These are phyloP conservation scores for Cladophialophora yegresii DNA, from an alignment of 2,329 filamentous ascomycete genomes.

Conservation along the genomic window DNA sequence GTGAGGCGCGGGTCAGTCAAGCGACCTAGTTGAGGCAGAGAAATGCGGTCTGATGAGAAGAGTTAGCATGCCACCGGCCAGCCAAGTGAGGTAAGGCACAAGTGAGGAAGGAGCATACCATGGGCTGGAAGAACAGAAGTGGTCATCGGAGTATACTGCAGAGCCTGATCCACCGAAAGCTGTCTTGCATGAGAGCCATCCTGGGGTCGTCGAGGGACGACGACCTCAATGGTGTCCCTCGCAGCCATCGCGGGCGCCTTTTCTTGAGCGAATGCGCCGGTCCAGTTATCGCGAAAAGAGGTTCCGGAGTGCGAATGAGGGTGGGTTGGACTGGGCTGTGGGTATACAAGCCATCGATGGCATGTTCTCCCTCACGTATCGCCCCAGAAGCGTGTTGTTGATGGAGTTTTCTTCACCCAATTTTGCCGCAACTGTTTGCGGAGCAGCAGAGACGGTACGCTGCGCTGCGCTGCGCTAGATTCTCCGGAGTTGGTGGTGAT, in stretches of 20 bases:
- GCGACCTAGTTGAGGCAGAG: slow-evolving; percentile 29
- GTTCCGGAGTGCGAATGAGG: neutral
- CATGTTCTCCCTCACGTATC: neutral
- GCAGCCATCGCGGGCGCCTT: slow-evolving; percentile 13
- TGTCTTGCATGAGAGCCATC: slow-evolving; percentile 36
- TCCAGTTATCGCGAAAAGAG: neutral
- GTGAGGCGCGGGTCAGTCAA: slow-evolving; percentile 24
- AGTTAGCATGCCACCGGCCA: slow-evolving; percentile 2
- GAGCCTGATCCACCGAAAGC: slow-evolving; percentile 50
- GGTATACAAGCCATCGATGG: neutral
- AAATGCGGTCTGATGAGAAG: slow-evolving; percentile 29
- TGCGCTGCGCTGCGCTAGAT: neutral
- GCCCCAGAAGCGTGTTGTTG: neutral
- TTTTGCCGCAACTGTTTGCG: neutral
- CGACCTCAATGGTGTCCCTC: slow-evolving; percentile 43
- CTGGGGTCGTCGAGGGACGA: slow-evolving; percentile 38
- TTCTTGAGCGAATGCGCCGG: neutral
- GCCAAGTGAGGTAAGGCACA: neutral
- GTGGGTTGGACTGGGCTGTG: neutral
- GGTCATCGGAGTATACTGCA: slow-evolving; percentile 55
- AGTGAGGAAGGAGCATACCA: slow-evolving; percentile 36
- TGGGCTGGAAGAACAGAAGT: slow-evolving; percentile 48
- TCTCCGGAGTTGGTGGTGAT: neutral
- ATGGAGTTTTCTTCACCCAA: neutral
- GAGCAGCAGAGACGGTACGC: neutral